A percentile compares a stretch with the other conserved stretches of the same genome.
phyloP scores from a whole-genome alignment of 768 basidiomycete species.

The Termitomyces sp. region DNA sequence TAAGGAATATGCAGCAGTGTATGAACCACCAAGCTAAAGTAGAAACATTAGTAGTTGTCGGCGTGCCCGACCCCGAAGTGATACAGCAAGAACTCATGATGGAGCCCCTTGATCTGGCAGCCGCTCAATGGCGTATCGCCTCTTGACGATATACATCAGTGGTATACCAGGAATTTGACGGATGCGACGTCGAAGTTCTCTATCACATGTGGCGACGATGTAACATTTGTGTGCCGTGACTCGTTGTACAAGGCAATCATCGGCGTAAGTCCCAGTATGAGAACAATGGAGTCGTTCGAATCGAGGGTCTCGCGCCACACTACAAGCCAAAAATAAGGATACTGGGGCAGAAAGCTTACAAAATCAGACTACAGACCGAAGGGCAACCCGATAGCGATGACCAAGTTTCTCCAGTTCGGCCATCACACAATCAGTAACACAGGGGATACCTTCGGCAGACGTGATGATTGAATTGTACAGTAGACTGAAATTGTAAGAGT shows the following conservation, averaged over 20 bases:
- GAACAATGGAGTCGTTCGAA: constrained; percentile 93
- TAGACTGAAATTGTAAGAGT: not conserved
- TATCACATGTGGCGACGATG: constrained; percentile 96
- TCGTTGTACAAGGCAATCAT: constrained; percentile 96
- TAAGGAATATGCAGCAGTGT: not conserved
- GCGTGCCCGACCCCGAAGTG: not conserved
- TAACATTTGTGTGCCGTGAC: constrained; percentile 95
- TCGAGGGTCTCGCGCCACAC: constrained; percentile 93
- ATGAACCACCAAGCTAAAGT: not conserved
- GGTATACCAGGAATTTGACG: constrained; percentile 91
- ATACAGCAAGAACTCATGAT: constrained; percentile 24
- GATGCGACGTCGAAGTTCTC: constrained; percentile 87
- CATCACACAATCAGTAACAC: constrained; percentile 99
- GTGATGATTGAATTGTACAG: constrained; percentile 1
- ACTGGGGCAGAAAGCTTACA: not conserved
- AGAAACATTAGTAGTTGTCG: not conserved
- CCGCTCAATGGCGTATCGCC: constrained; percentile 91
- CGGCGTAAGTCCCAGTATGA: constrained; percentile 96
- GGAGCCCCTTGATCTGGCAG: constrained; percentile 92
- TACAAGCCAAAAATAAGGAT: constrained; percentile 25
- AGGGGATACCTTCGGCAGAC: constrained; percentile 78
- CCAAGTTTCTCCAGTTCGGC: constrained; percentile 98
- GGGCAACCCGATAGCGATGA: constrained; percentile 88
- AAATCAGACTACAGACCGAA: constrained; percentile 55
- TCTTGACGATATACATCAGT: constrained; percentile 93